Evolutionary conservation across 106 monocot species (phyloP), one percentile per base, ranked within the genome.

Genomic region (Dendrobium huoshanense): DNA sequence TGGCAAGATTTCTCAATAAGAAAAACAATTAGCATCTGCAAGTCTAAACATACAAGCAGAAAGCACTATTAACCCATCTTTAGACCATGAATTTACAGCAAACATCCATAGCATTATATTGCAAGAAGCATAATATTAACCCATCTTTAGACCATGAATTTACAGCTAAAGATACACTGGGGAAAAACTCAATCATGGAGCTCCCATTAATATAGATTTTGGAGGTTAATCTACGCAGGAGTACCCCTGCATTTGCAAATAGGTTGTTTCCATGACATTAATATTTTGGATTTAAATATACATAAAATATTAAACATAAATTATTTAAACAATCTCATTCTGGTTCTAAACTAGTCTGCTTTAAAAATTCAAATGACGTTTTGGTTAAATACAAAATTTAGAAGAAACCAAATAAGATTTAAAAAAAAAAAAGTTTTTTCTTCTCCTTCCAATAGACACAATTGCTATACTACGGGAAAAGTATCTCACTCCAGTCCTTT

Each of bases 401-500:
- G 17, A 24, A 25, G 67, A 67, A 67, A 8, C 56, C 56, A 56
- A 56, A 56, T 24, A 29, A 67, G 67, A 67, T 29, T 67, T 64
- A 5, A 64, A 10, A 70, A 70, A 61, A 61, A 61, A 61, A 61
- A 24, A 61, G 51, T 51, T 51, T 51, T 51, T 51, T 51, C 13
- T 22, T 61, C 61, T 61, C 61, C 61, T 61, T 22, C 16, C 15
- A 70, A 67, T 17, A 22, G 44, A 41, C 24, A 25, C 42, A 47
- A 76, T 25, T 48, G n/a, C 58, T 75, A 61, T 19, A 18, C 18
- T 67, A 68, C 29, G 4, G 22, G 78, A 18, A 17, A 84, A 65
- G 64, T 44, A 79, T 49, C 81, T 86, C 74, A 95, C 95, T 80
- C 95, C 95, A 77, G 95, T 95, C 77, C 95, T 87, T 42, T 95